phyloP scores from a whole-genome alignment of 2,329 filamentous ascomycete species.

The Cordyceps sp. region DNA sequence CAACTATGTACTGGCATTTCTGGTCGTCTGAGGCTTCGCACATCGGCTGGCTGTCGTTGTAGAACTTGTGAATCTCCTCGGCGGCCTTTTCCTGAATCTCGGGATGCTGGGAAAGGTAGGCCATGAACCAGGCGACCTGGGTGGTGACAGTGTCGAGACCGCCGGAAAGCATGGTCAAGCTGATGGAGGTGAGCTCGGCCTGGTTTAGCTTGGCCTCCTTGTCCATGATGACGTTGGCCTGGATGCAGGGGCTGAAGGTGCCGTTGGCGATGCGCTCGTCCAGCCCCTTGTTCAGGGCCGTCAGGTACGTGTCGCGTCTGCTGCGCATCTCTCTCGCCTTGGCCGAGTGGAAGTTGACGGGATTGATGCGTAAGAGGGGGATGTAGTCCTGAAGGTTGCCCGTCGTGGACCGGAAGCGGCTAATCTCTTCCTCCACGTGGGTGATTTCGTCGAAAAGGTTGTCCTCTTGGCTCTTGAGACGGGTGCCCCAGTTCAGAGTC shows the following conservation, averaged over 20 bases:
- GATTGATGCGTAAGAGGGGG: constrained; percentile 40
- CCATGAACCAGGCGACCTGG: constrained; percentile 47
- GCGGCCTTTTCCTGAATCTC: constrained; percentile 47
- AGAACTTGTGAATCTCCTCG: constrained; percentile 36
- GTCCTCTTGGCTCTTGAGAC: constrained; percentile 40
- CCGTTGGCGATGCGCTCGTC: constrained; percentile 44
- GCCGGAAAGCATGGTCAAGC: constrained; percentile 51
- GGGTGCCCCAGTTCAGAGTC: constrained; percentile 49
- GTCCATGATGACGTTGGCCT: constrained; percentile 48
- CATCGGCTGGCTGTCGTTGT: constrained; percentile 33
- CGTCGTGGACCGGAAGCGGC: constrained; percentile 40
- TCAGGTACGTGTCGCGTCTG: constrained; percentile 43
- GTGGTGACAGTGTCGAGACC: constrained; percentile 52
- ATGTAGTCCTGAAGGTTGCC: constrained; percentile 47
- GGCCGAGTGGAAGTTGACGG: constrained; percentile 39
- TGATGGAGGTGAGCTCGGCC: constrained; percentile 48
- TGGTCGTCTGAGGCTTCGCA: constrained; percentile 46
- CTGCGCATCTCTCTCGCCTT: constrained; percentile 42
- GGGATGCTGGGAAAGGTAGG: constrained; percentile 37
- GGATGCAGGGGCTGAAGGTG: constrained; percentile 46
- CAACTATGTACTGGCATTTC: constrained; percentile 45
- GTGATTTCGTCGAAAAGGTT: constrained; percentile 45
- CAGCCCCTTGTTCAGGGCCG: constrained; percentile 36
- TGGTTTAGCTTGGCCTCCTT: constrained; percentile 44
- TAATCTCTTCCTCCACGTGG: constrained; percentile 44